A percentile compares a stretch with the other conserved stretches of the same genome.
Conservation (phyloP, 164 flowering plant species). For the Stephania yunnanensis region DNA sequence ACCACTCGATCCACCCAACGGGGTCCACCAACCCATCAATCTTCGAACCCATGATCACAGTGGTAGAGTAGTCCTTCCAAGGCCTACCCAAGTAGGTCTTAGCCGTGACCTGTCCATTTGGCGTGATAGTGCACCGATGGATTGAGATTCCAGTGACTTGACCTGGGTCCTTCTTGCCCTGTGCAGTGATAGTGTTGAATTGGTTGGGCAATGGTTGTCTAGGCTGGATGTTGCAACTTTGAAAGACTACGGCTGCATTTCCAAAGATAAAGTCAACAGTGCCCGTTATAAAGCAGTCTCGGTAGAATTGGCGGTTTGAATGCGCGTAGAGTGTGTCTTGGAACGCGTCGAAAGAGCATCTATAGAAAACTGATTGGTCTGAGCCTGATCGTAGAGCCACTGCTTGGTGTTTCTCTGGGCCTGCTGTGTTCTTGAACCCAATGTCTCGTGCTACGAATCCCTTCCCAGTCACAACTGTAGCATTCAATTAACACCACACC, state of each 20-base stretch:
- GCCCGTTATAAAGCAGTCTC: constrained; percentile 62
- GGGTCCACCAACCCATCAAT: constrained; percentile 49
- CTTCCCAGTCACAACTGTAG: constrained; percentile 56
- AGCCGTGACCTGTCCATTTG: constrained; percentile 35
- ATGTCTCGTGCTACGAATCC: constrained; percentile 71
- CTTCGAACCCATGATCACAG: constrained; percentile 55
- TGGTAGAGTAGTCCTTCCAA: constrained; percentile 72
- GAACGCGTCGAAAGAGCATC: constrained; percentile 55
- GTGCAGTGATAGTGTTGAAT: constrained; percentile 71
- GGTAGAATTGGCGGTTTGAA: constrained; percentile 76
- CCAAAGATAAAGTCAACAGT: constrained; percentile 89
- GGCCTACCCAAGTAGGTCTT: constrained; percentile 75
- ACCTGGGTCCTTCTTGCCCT: constrained; percentile 65
- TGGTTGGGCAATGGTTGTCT: constrained; percentile 59
- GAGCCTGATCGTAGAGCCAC: constrained; percentile 73
- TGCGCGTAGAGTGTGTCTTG: constrained; percentile 87
- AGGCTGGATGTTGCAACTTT: constrained; percentile 58
- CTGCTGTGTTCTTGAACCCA: constrained; percentile 62
- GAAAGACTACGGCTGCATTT: constrained; percentile 61
- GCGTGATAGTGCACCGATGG: constrained; percentile 38
- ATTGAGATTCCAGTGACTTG: constrained; percentile 70
- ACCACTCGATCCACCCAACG: constrained; percentile 63
- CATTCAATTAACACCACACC: neutral
- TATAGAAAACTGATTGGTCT: constrained; percentile 50
- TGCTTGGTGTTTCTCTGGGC: constrained; percentile 70